A percentile compares a stretch with the other conserved stretches of the same genome.
These are phyloP conservation scores for Lecanicillium sp. DNA, from an alignment of 2,329 filamentous ascomycete species.

Conservation along the genomic window DNA sequence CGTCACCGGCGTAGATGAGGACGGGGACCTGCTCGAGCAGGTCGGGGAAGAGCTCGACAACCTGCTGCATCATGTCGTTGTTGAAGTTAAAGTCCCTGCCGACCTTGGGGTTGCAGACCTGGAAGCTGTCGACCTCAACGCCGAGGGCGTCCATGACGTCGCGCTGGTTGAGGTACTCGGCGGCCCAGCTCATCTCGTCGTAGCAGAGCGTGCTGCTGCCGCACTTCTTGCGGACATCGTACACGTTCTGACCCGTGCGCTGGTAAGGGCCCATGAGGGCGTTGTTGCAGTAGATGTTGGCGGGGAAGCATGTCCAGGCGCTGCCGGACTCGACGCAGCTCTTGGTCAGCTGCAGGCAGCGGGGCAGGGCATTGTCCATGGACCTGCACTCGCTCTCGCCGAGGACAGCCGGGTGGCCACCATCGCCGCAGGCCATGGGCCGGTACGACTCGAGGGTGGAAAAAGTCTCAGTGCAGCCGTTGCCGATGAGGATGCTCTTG, in stretches of 20 bases:
- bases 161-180: slow-evolving; percentile 75
- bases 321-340: slow-evolving; percentile 89
- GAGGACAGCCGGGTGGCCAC: slow-evolving; percentile 85
- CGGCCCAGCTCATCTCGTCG: slow-evolving; percentile 79
- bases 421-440: slow-evolving; percentile 95
- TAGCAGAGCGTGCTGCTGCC: slow-evolving; percentile 85
- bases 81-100: slow-evolving; percentile 97
- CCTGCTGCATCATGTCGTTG: slow-evolving; percentile 98
- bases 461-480: slow-evolving; percentile 86
- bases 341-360: slow-evolving; percentile 82
- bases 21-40: slow-evolving; percentile 88
- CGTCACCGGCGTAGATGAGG: slow-evolving; percentile 85
- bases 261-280: slow-evolving; percentile 92
- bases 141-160: slow-evolving; percentile 82
- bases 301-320: slow-evolving; percentile 86
- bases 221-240: slow-evolving; percentile 88
- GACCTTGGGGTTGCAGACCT: slow-evolving; percentile 97
- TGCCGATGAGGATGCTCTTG: slow-evolving; percentile 89
- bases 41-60: slow-evolving; percentile 79
- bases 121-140: slow-evolving; percentile 80
- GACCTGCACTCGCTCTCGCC: slow-evolving; percentile 67
- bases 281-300: slow-evolving; percentile 98
- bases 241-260: slow-evolving; percentile 85
- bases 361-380: slow-evolving; percentile 88
- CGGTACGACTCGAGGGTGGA: slow-evolving; percentile 95